A percentile compares a stretch with the other conserved stretches of the same genome.
Evolutionary conservation across 768 basidiomycete species (phyloP).

Genomic region (Leucosporidium scottii): DNA sequence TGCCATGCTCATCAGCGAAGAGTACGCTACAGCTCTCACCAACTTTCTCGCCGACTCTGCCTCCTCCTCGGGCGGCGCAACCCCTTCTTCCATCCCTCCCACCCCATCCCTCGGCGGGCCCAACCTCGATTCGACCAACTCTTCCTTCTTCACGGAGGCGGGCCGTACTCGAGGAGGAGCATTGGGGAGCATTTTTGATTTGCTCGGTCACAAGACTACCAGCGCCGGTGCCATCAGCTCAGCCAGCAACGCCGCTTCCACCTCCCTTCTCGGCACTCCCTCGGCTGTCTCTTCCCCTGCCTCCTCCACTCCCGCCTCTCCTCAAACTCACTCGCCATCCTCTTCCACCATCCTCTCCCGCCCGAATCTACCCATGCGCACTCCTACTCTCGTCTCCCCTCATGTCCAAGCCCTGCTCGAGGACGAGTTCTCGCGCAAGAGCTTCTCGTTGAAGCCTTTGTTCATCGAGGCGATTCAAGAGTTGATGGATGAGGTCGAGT

Average conservation of each 20-base stretch:
- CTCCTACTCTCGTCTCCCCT: not conserved
- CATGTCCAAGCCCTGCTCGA: slow-evolving; percentile 17
- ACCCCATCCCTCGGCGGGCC: slow-evolving; percentile 11
- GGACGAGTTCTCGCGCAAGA: slow-evolving; percentile 41
- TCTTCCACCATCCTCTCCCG: not conserved
- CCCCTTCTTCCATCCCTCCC: slow-evolving; percentile 8
- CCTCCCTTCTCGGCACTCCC: not conserved
- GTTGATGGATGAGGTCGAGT: slow-evolving; percentile 89
- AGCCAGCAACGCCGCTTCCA: not conserved
- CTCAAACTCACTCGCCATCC: not conserved
- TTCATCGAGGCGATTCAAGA: slow-evolving; percentile 96
- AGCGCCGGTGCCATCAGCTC: not conserved
- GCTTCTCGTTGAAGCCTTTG: slow-evolving; percentile 64
- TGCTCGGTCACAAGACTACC: slow-evolving; percentile 29
- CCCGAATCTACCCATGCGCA: not conserved
- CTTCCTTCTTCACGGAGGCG: slow-evolving; percentile 23
- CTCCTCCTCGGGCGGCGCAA: slow-evolving; percentile 18
- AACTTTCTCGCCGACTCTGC: slow-evolving; percentile 20
- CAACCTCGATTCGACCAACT: slow-evolving; percentile 3
- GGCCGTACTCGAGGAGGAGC: slow-evolving; percentile 7
- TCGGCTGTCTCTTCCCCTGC: not conserved
- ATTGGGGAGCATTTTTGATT: slow-evolving; percentile 28
- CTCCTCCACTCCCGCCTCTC: slow-evolving; percentile 2
- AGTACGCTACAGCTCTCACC: slow-evolving; percentile 72
- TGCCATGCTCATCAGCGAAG: slow-evolving; percentile 87